Evolutionary conservation across 2,329 filamentous ascomycete species (phyloP).

Genomic region (Fusarium redolens): DNA sequence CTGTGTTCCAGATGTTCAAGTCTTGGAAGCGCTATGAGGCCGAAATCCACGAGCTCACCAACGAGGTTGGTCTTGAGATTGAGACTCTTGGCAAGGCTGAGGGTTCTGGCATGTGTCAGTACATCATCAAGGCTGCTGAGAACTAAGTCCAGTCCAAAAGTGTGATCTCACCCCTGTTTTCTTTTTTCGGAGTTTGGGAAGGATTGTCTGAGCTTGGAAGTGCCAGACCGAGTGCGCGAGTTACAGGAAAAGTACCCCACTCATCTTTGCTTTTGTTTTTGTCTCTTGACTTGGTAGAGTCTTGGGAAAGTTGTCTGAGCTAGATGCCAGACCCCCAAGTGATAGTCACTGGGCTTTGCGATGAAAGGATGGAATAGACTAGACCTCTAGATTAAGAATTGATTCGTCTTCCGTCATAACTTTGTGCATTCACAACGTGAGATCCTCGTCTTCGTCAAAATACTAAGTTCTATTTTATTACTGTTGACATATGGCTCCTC

Average conservation of each 20-base stretch:
- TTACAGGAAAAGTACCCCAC: neutral
- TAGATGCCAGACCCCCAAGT: neutral
- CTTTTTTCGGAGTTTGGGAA: slow-evolving; percentile 1
- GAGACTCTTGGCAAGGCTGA: slow-evolving; percentile 37
- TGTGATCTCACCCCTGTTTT: too few species aligned
- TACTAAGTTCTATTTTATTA: too few species aligned
- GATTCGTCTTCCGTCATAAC: neutral
- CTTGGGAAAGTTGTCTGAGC: neutral
- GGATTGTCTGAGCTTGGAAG: neutral
- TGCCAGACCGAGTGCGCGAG: neutral
- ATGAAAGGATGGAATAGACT: neutral
- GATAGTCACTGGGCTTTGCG: neutral
- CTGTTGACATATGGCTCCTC: too few species aligned
- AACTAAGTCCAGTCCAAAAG: rapidly evolving
- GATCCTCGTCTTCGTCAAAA: too few species aligned
- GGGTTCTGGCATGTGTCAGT: slow-evolving; percentile 40
- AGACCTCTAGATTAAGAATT: neutral
- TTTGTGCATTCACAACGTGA: too few species aligned
- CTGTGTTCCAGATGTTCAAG: slow-evolving; percentile 37
- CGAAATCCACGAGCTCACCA: slow-evolving; percentile 23
- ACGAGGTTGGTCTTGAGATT: slow-evolving; percentile 23
- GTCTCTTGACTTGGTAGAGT: neutral
- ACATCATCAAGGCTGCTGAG: neutral
- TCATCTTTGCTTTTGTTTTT: neutral
- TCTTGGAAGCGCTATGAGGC: slow-evolving; percentile 41